A percentile compares a stretch with the other conserved stretches of the same genome.
Evolutionary conservation across 2,329 filamentous ascomycete genomes (phyloP).

Genomic region (Purpureocillium lavendulum): DNA sequence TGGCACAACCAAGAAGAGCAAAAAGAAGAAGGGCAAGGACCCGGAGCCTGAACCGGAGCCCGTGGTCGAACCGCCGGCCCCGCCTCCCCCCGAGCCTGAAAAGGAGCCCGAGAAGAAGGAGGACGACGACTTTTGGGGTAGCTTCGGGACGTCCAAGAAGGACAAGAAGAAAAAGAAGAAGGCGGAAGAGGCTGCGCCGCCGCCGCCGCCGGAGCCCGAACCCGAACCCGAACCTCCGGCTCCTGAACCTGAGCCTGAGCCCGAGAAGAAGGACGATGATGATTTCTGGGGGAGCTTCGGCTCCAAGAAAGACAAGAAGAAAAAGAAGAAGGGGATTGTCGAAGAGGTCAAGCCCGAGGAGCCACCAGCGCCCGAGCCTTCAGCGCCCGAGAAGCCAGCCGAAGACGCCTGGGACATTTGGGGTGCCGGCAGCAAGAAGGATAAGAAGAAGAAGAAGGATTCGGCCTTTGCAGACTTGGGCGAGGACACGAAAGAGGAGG

Average conservation of each 20-base stretch:
- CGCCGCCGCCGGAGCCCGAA: conserved; percentile 8
- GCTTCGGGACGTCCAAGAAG: conserved; percentile 15
- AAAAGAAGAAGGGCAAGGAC: conserved; percentile 13
- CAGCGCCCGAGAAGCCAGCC: conserved; percentile 1
- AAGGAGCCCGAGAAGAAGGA: conserved; percentile 18
- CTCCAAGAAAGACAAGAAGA: conserved; percentile 21
- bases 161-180: conserved; percentile 19
- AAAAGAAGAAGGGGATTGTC: conserved; percentile 14
- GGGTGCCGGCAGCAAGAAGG: conserved; percentile 5
- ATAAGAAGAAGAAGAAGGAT: conserved; percentile 7
- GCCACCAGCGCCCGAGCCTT: conserved; percentile 7
- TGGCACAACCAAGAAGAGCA: conserved; percentile 10
- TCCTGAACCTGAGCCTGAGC: conserved; percentile 13
- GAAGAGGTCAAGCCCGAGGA: conserved; percentile 11
- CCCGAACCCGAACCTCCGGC: conserved; percentile 4
- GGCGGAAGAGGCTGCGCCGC: conserved; percentile 12
- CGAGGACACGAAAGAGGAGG: conserved; percentile 1
- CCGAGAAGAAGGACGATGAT: conserved; percentile 20
- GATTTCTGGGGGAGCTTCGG: conserved; percentile 16
- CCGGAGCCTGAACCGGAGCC: conserved; percentile 1
- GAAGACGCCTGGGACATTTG: conserved; percentile 3
- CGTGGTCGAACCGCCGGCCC: background rate
- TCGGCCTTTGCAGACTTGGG: conserved; percentile 1
- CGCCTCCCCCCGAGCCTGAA: conserved; percentile 10
- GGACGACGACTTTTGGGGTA: conserved; percentile 19